These are phyloP conservation scores for Salix viminalis DNA, from an alignment of 345 rosid genomes.

Conservation along the genomic window DNA sequence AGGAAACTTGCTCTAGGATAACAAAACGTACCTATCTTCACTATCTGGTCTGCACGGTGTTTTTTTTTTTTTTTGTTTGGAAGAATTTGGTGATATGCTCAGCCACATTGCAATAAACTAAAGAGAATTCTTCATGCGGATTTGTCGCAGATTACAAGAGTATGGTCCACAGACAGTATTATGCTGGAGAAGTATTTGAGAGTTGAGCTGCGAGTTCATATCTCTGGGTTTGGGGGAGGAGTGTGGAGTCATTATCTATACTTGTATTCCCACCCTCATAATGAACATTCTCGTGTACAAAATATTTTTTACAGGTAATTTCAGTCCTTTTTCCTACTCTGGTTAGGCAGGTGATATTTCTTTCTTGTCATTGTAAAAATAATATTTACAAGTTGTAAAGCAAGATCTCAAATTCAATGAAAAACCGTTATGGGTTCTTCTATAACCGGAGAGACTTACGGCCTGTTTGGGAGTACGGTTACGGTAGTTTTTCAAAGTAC, in stretches of 20 bases:
- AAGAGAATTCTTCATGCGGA: neutral
- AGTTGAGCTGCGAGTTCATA: conserved; percentile 22
- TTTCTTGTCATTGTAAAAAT: conserved; percentile 13
- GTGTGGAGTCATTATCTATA: neutral
- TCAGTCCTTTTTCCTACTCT: neutral
- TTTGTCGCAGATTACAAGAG: conserved; percentile 1
- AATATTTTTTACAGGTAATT: neutral
- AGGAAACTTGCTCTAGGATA: neutral
- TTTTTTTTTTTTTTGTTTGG: neutral
- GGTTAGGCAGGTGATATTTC: neutral
- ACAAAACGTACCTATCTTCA: neutral
- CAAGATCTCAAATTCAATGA: neutral
- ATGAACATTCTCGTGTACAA: neutral
- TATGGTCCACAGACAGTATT: conserved; percentile 18
- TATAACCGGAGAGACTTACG: rapidly evolving
- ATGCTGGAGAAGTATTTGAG: conserved; percentile 31
- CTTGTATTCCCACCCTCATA: neutral
- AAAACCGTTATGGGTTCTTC: neutral
- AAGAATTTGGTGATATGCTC: too few relatives aligned
- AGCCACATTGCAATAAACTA: neutral
- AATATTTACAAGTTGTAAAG: neutral
- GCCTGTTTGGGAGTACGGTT: too few relatives aligned
- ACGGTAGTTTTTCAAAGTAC: too few relatives aligned
- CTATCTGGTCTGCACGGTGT: neutral
- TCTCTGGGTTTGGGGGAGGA: neutral